These are phyloP conservation scores for Magnusiomyces starmeri DNA, from an alignment of 1,139 yeast genomes.

Conservation along the genomic window DNA sequence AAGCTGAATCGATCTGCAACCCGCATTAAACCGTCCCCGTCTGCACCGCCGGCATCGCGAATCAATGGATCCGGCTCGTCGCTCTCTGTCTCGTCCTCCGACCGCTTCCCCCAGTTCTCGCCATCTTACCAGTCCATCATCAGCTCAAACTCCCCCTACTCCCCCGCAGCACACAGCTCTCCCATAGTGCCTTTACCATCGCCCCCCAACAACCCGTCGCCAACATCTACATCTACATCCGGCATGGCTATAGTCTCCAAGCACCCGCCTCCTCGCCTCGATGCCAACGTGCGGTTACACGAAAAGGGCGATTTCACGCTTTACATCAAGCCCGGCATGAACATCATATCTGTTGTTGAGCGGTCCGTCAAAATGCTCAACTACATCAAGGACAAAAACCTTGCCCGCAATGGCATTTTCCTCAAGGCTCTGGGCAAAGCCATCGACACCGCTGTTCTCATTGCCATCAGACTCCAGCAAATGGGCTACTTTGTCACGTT, in stretches of 20 bases:
- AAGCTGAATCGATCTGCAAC: too few species aligned
- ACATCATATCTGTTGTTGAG: conserved; percentile 10
- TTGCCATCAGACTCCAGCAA: conserved; percentile 28
- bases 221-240: not conserved
- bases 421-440: conserved; percentile 32
- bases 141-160: not conserved
- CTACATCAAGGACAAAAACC: conserved; percentile 6
- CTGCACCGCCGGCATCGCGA: too few species aligned
- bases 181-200: too few species aligned
- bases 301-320: conserved; percentile 4
- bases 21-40: too few species aligned
- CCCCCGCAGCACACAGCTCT: not conserved
- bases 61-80: too few species aligned
- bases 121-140: not conserved
- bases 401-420: conserved; percentile 19
- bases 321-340: conserved; percentile 12
- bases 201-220: too few species aligned
- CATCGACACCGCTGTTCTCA: conserved; percentile 28
- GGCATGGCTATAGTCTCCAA: not conserved
- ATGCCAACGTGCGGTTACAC: not conserved
- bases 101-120: not conserved
- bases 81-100: too few species aligned
- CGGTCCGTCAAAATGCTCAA: conserved; percentile 7
- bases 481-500: conserved; percentile 24
- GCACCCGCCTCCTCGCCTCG: not conserved